Conservation (phyloP, 345 rosid species). For the Aquilaria malaccensis region DNA sequence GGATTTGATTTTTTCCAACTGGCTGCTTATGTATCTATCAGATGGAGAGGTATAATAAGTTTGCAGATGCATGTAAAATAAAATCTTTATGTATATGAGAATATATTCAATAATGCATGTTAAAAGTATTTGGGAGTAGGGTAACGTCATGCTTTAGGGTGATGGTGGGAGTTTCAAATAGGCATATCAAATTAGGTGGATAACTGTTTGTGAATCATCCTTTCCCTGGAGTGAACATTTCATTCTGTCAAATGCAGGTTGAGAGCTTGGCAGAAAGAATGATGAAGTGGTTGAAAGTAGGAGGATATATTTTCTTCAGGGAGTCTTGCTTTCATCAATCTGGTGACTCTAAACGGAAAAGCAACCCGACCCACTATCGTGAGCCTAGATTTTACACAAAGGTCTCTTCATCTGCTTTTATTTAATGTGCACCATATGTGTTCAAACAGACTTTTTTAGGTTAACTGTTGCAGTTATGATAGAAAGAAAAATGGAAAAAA, state of each 20-base stretch:
- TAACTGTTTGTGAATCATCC: no score
- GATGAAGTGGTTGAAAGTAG: conserved; percentile 83
- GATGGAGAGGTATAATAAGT: conserved; percentile 63
- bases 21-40: conserved; percentile 97
- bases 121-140: no score
- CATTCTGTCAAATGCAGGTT: conserved; percentile 37
- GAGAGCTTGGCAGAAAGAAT: conserved; percentile 67
- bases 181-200: no score
- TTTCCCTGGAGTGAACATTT: no score
- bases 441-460: neutral
- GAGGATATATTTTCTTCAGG: conserved; percentile 85
- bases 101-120: no score
- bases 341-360: conserved; percentile 76
- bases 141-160: no score
- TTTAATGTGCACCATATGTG: conserved; percentile 1
- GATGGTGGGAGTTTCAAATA: no score
- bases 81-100: no score
- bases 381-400: conserved; percentile 94
- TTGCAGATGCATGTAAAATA: conserved; percentile 41
- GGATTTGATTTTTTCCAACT: conserved; percentile 85
- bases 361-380: conserved; percentile 91
- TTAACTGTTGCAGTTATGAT: neutral
- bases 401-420: conserved; percentile 29
- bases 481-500: neutral
- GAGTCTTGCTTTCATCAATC: conserved; percentile 98